phyloP scores from a whole-genome alignment of 2,329 filamentous ascomycete species.

The Aspergillus glaucus region DNA sequence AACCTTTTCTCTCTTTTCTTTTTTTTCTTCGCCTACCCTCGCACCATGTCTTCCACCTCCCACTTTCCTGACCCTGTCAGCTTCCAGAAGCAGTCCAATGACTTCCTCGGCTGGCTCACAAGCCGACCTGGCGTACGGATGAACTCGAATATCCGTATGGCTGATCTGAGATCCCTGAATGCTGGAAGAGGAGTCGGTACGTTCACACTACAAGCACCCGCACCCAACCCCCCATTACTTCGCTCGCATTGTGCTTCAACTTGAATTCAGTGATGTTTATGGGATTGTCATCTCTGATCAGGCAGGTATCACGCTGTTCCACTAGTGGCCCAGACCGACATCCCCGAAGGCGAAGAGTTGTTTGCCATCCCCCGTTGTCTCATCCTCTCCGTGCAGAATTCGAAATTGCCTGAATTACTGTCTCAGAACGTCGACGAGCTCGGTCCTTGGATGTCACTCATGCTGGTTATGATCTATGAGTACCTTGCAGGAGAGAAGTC shows the following conservation, averaged over 20 bases:
- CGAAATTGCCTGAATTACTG: slow-evolving; percentile 55
- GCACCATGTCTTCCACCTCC: slow-evolving; percentile 28
- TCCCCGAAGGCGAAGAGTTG: slow-evolving; percentile 67
- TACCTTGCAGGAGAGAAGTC: slow-evolving; percentile 54
- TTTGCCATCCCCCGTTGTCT: slow-evolving; percentile 70
- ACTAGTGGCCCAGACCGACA: slow-evolving; percentile 63
- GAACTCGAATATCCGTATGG: slow-evolving; percentile 52
- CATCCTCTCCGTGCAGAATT: slow-evolving; percentile 69
- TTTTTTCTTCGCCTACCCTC: slow-evolving; percentile 1
- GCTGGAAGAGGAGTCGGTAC: slow-evolving; percentile 60
- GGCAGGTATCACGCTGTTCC: slow-evolving; percentile 4
- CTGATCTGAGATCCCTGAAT: slow-evolving; percentile 50
- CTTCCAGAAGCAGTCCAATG: slow-evolving; percentile 43
- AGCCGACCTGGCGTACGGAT: slow-evolving; percentile 47
- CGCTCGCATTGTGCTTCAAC: slow-evolving; percentile 7
- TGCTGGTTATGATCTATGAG: slow-evolving; percentile 78
- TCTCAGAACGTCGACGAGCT: slow-evolving; percentile 48
- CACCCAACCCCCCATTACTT: slow-evolving; percentile 7
- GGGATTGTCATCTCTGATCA: slow-evolving; percentile 16
- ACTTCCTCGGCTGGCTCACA: slow-evolving; percentile 54
- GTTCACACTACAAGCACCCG: slow-evolving; percentile 26
- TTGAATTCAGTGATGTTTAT: slow-evolving; percentile 9
- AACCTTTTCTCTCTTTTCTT: background rate
- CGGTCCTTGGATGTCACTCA: slow-evolving; percentile 53
- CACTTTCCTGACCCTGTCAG: slow-evolving; percentile 30